Evolutionary conservation across 2,329 filamentous ascomycete species (phyloP).

Genomic region (Pseudogymnoascus sp.): DNA sequence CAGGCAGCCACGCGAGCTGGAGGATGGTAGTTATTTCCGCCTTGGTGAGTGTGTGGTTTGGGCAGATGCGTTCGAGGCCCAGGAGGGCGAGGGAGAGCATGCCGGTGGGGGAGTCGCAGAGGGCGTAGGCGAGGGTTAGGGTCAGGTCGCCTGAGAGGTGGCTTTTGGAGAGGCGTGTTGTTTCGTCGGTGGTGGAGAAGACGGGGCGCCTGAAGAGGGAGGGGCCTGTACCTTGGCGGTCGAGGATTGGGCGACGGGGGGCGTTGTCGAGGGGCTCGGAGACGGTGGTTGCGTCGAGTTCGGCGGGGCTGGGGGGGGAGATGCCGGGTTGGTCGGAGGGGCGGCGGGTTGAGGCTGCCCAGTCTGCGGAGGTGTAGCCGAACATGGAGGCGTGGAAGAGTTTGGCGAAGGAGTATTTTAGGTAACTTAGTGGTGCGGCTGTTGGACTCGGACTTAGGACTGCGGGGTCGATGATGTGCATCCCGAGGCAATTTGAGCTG

Average conservation of each 20-base stretch:
- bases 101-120: conserved; percentile 57
- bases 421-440: conserved; percentile 42
- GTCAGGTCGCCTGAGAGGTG: conserved; percentile 41
- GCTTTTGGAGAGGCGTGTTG: conserved; percentile 16
- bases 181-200: conserved; percentile 17
- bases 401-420: conserved; percentile 51
- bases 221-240: not conserved
- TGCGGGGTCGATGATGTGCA: conserved; percentile 55
- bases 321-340: not conserved
- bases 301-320: not conserved
- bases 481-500: conserved; percentile 48
- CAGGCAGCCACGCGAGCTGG: conserved; percentile 60
- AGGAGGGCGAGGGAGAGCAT: conserved; percentile 50
- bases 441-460: conserved; percentile 44
- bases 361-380: conserved; percentile 47
- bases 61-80: conserved; percentile 38
- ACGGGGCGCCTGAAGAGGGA: conserved; percentile 21
- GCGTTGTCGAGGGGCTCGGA: not conserved
- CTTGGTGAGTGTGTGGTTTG: conserved; percentile 38
- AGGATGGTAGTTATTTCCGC: conserved; percentile 55
- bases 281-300: not conserved
- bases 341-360: not conserved
- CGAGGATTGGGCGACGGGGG: not conserved
- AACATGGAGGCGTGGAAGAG: conserved; percentile 44
- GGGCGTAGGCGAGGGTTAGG: conserved; percentile 48